Conservation (phyloP, 208 protist species). For the Wallacemonas sp. region DNA sequence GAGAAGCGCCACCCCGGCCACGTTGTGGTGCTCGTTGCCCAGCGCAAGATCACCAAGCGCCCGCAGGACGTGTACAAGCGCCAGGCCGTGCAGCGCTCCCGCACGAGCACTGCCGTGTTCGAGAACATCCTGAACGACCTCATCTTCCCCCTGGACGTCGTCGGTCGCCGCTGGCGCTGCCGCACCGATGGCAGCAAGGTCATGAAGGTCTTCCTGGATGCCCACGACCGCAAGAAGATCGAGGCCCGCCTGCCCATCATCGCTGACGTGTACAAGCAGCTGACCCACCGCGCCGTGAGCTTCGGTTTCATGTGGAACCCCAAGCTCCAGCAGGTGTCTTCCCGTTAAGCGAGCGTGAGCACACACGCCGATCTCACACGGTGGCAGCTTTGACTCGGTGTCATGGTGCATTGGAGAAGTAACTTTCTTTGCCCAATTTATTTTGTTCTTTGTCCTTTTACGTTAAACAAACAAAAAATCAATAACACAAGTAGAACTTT, state of each 20-base stretch:
- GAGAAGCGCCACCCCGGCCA: constrained; percentile 98
- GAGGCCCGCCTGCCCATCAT: constrained; percentile 96
- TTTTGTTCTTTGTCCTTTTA: constrained; percentile 10
- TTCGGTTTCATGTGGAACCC: constrained; percentile 94
- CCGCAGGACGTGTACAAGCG: constrained; percentile 85
- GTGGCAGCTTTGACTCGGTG: too few relatives aligned
- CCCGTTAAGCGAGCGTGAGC: constrained; percentile 24
- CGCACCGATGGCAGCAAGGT: constrained; percentile 96
- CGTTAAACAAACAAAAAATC: constrained; percentile 16
- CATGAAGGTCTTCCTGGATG: constrained; percentile 95
- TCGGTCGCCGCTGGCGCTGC: constrained; percentile 95
- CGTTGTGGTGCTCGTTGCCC: constrained; percentile 92
- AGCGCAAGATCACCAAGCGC: constrained; percentile 95
- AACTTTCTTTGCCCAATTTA: neutral
- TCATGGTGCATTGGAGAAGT: neutral
- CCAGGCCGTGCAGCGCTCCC: constrained; percentile 92
- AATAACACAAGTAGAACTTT: neutral
- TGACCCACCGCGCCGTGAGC: constrained; percentile 96
- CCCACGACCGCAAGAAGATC: constrained; percentile 83
- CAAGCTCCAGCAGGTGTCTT: constrained; percentile 72
- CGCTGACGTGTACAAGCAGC: constrained; percentile 96
- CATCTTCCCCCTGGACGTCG: constrained; percentile 97
- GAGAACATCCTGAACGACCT: constrained; percentile 98
- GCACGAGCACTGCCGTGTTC: constrained; percentile 97
- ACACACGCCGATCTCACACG: neutral